Percentiles rank a stretch among this genome's conserved stretches.
phyloP scores from a whole-genome alignment of 371 early-diverging fungal species.

The Batrachochytrium dendrobatidis region DNA sequence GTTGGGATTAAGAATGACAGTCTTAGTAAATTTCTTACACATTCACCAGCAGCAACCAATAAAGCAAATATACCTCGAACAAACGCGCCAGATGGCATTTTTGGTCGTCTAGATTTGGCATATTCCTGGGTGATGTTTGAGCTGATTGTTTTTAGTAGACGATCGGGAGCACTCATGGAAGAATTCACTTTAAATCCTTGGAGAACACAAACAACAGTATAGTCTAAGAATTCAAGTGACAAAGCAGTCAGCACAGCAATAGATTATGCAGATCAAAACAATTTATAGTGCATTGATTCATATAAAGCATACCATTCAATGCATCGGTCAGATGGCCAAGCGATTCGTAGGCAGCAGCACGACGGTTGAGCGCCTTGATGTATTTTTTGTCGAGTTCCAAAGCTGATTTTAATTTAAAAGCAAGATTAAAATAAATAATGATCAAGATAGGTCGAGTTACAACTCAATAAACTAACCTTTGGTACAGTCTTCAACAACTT shows the following conservation, averaged over 20 bases:
- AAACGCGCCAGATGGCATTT: constrained; percentile 83
- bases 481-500: constrained; percentile 50
- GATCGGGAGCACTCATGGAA: constrained; percentile 78
- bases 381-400: constrained; percentile 35
- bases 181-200: constrained; percentile 84
- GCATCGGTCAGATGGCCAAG: constrained; percentile 61
- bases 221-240: constrained; percentile 55
- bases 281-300: neutral
- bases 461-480: constrained; percentile 12
- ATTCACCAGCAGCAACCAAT: no score
- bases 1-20: no score
- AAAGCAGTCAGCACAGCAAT: neutral
- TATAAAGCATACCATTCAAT: constrained; percentile 54
- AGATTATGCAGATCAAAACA: neutral
- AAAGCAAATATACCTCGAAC: no score
- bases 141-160: constrained; percentile 77
- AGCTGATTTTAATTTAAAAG: constrained; percentile 13
- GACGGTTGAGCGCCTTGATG: constrained; percentile 40
- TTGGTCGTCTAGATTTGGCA: constrained; percentile 36
- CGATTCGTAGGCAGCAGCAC: constrained; percentile 43
- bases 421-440: neutral
- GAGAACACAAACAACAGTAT: constrained; percentile 84
- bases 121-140: constrained; percentile 70
- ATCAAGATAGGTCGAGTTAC: neutral
- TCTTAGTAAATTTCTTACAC: no score